Base-by-base conservation (phyloP, 345 rosid species). In the Sapria himalayana region DNA sequence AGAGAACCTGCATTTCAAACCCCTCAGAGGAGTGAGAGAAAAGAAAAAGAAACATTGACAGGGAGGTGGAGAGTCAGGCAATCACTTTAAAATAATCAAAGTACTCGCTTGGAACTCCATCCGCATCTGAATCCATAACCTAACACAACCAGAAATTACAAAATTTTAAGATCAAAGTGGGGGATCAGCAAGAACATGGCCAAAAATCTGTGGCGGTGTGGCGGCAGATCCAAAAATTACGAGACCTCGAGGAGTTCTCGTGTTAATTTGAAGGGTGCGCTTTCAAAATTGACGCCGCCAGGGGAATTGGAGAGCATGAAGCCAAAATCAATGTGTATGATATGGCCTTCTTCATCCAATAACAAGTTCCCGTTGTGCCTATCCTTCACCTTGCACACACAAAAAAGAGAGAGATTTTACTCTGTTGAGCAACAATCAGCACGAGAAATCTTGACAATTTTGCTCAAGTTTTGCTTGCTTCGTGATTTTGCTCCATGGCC, bases 61-160 rank as follows among this genome's bases (percentile, higher is more conserved):
- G n/a, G n/a, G n/a, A n/a, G n/a, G 34, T 15, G 12, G 29, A 37
- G 21, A 48, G 44, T 20, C n/a, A 33, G 37, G 39, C 43, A 21
- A 32, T 42, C 74, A 91, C 95, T 76, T 91, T 91, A 51, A 84
- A 91, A 67, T 91, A 91, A 68, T 91, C 95, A 55, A 91, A 91
- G 70, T 82, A 84, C 70, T 91, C 99, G 58, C 99, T 91, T 32
- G 99, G 99, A 61, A 79, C 59, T 62, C 99, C 99, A 59, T 91
- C 95, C 5, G 95, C 99, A 63, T 91, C 99, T 59, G 99, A 91
- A 60, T 91, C 99, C 99, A 91, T 91, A 48, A 91, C 95, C 99
- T 91, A 52, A 49, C 25, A 29, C 27, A 33, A 25, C 34, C 16
- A n/a, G 22, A 47, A 42, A 11, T 4, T 27, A 33, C 20, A 38